These are phyloP conservation scores for Azolla pinnata DNA, from an alignment of 75 land plant genomes.

Conservation along the genomic window DNA sequence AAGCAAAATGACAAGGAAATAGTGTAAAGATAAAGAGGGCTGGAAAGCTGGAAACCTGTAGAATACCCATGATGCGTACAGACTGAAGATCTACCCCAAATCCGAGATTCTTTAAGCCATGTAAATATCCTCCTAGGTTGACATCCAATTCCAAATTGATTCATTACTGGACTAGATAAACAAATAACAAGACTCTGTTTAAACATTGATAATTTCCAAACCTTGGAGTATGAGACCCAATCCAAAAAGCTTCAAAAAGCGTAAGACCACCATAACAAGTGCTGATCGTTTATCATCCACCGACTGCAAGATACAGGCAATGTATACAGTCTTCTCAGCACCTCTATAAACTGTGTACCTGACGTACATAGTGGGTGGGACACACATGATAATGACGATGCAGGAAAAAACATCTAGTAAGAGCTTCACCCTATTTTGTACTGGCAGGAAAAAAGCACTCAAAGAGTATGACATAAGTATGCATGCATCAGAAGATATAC, in stretches of 20 bases:
- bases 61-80: slow-evolving; percentile 52
- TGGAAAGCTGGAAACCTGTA: slow-evolving; percentile 35
- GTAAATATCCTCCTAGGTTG: slow-evolving; percentile 58
- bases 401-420: too few species aligned
- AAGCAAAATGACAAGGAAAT: neutral
- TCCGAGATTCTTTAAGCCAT: slow-evolving; percentile 42
- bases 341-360: too few species aligned
- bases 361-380: too few species aligned
- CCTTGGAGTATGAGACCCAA: slow-evolving; percentile 66
- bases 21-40: neutral
- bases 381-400: too few species aligned
- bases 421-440: too few species aligned
- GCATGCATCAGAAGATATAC: too few species aligned
- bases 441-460: too few species aligned
- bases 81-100: slow-evolving; percentile 53
- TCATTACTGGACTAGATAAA: neutral
- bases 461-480: too few species aligned
- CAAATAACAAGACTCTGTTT: neutral
- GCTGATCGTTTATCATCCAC: slow-evolving; percentile 26
- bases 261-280: slow-evolving; percentile 29
- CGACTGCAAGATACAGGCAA: slow-evolving; percentile 23
- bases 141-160: neutral
- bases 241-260: slow-evolving; percentile 44
- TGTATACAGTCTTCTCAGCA: neutral
- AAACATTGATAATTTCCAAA: neutral